Evolutionary conservation across 768 basidiomycete species (phyloP), one percentile per base, ranked within the genome.

Genomic region (Mycena maculata): DNA sequence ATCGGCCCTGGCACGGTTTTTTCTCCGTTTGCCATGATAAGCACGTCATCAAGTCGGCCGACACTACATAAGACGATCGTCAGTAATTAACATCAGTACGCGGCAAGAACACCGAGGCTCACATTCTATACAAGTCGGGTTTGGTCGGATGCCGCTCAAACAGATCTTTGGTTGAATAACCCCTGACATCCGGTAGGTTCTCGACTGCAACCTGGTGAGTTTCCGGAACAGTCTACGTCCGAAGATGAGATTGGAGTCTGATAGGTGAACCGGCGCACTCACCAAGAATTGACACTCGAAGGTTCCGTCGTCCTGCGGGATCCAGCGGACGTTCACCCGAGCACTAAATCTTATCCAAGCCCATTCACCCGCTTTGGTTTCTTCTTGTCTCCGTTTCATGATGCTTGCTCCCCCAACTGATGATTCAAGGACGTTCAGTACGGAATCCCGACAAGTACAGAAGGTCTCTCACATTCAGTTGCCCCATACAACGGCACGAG

Each of bases 171-270:
- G 73, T 77, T 13, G 72, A 69, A 44, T 78, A 79, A 13, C 78
- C 79, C 30, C 66, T 71, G 36, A 72, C 62, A 28, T 68, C 70
- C 20, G 65, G 57, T 2, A 79, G 38, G 45, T 77, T 84, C 58
- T 83, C 79, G 2, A 82, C 74, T 2, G 81, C 71, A 1, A 78
- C 42, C 30, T 77, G 73, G 62, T 83, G 80, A 4, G 63, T 76
- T 15, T 58, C 56, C 11, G 49, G 62, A 30, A 55, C 71, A 15
- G 76, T 76, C 83, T 82, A 22, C 6, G 22, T 6, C 33, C 31
- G 28, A 39, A 36, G 30, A 27, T 15, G 15, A 7, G 10, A 48
- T 27, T 2, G 28, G 47, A 4, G 23, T n/a, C 15, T 10, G 25
- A 6, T 18, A 25, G 25, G 12, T 28, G 3, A 27, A 48, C 16